Evolutionary conservation across 1,284 basidiomycete genomes (phyloP).

Genomic region (Tylopilus orsonianus): DNA sequence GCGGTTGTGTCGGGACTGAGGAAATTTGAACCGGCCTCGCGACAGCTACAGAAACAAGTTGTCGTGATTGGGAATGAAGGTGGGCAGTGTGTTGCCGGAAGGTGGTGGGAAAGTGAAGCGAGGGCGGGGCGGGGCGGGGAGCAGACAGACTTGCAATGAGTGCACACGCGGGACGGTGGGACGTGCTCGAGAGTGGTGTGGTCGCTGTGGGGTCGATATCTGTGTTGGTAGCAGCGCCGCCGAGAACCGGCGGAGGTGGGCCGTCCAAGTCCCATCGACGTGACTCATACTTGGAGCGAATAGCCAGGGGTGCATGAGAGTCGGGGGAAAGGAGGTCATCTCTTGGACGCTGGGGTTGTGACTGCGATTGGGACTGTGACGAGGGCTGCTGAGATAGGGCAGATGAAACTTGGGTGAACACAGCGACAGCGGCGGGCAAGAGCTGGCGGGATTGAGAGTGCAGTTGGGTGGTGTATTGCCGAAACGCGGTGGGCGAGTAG

Average conservation of each 20-base stretch:
- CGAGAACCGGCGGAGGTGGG: no score
- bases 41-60: slow-evolving; percentile 27
- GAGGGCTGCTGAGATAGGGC: slow-evolving; percentile 13
- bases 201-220: no score
- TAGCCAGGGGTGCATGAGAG: no score
- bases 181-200: no score
- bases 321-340: no score
- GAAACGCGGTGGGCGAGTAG: slow-evolving; percentile 37
- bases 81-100: slow-evolving; percentile 43
- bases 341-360: slow-evolving; percentile 7
- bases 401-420: slow-evolving; percentile 14
- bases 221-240: no score
- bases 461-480: slow-evolving; percentile 45
- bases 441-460: slow-evolving; percentile 31
- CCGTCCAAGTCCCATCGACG: no score
- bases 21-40: slow-evolving; percentile 20
- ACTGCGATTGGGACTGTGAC: no score
- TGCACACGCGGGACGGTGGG: no score
- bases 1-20: slow-evolving; percentile 11
- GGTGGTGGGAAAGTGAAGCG: slow-evolving; percentile 32
- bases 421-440: slow-evolving; percentile 26
- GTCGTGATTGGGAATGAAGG: slow-evolving; percentile 38
- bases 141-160: slow-evolving; percentile 34
- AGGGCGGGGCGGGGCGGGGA: slow-evolving; percentile 27
- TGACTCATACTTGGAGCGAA: no score